A percentile compares a stretch with the other conserved stretches of the same genome.
Evolutionary conservation across 2,329 filamentous ascomycete species (phyloP).

Genomic region (Aspergillus ruber): DNA sequence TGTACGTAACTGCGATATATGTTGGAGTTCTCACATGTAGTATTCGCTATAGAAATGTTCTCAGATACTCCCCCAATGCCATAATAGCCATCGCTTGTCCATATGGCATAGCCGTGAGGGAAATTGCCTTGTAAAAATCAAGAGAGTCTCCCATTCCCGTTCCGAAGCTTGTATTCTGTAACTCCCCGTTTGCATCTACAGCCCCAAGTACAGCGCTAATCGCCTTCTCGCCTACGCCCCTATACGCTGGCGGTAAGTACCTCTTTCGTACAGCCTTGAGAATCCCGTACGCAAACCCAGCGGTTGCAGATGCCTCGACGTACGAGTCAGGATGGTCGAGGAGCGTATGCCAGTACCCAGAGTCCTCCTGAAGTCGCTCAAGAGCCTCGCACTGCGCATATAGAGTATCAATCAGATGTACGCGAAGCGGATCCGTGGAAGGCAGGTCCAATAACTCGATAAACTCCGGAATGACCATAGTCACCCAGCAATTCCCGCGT

Average conservation of each 20-base stretch:
- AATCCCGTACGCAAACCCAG: slow-evolving; percentile 74
- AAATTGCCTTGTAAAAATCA: slow-evolving; percentile 72
- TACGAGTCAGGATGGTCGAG: slow-evolving; percentile 69
- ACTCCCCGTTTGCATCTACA: slow-evolving; percentile 61
- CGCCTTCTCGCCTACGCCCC: slow-evolving; percentile 57
- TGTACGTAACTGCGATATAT: too few species aligned
- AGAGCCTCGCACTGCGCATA: slow-evolving; percentile 64
- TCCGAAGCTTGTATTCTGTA: slow-evolving; percentile 69
- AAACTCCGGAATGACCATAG: slow-evolving; percentile 77
- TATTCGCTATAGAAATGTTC: slow-evolving; percentile 46
- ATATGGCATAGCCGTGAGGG: slow-evolving; percentile 74
- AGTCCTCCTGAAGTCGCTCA: slow-evolving; percentile 51
- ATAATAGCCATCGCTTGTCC: slow-evolving; percentile 82
- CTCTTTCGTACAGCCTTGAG: slow-evolving; percentile 65
- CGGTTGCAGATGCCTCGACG: slow-evolving; percentile 68
- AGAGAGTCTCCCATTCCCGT: slow-evolving; percentile 68
- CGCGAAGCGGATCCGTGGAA: slow-evolving; percentile 53
- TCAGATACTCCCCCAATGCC: slow-evolving; percentile 67
- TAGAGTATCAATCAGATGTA: slow-evolving; percentile 48
- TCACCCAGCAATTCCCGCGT: slow-evolving; percentile 60
- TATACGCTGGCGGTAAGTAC: slow-evolving; percentile 60
- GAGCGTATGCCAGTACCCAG: slow-evolving; percentile 68
- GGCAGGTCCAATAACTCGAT: slow-evolving; percentile 63
- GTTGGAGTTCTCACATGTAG: too few species aligned
- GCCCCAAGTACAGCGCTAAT: slow-evolving; percentile 61